Percentiles rank a stretch among this genome's conserved stretches.
Evolutionary conservation across 768 basidiomycete genomes (phyloP).

Genomic region (Mycena belliarum): DNA sequence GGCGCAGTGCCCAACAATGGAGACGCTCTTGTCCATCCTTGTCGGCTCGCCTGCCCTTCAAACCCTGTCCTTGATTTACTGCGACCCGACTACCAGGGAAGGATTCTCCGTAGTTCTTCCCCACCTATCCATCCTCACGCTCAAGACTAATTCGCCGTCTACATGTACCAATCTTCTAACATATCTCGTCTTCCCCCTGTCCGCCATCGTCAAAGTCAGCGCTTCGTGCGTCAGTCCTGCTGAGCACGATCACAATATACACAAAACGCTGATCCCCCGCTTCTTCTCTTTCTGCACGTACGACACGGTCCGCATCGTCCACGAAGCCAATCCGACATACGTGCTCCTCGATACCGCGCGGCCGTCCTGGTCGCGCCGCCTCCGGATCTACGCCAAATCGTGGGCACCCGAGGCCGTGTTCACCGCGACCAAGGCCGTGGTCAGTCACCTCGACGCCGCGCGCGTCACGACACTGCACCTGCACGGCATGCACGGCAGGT

Average conservation of each 20-base stretch:
- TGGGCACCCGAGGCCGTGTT: background rate
- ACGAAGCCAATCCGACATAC: conserved; percentile 2
- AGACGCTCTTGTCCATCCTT: conserved; percentile 1
- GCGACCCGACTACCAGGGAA: background rate
- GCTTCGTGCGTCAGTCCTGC: background rate
- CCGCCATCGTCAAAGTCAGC: background rate
- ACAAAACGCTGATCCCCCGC: background rate
- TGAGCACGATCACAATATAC: background rate
- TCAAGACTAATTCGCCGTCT: background rate
- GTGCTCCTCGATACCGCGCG: conserved; percentile 5
- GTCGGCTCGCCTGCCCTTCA: conserved; percentile 12
- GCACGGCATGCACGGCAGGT: background rate
- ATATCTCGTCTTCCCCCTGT: conserved; percentile 2
- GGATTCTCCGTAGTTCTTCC: conserved; percentile 14
- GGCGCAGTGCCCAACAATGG: conserved; percentile 6
- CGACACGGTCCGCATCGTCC: conserved; percentile 18
- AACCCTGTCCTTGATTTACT: conserved; percentile 2
- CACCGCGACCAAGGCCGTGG: background rate
- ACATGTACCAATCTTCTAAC: background rate
- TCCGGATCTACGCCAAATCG: background rate
- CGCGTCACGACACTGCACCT: conserved; percentile 13
- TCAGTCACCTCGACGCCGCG: background rate
- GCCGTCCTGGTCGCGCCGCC: conserved; percentile 4
- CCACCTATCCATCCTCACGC: conserved; percentile 1
- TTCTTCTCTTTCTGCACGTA: background rate